Conservation (phyloP, 1,139 yeast genomes). For the Sugiyamaella sp. region DNA sequence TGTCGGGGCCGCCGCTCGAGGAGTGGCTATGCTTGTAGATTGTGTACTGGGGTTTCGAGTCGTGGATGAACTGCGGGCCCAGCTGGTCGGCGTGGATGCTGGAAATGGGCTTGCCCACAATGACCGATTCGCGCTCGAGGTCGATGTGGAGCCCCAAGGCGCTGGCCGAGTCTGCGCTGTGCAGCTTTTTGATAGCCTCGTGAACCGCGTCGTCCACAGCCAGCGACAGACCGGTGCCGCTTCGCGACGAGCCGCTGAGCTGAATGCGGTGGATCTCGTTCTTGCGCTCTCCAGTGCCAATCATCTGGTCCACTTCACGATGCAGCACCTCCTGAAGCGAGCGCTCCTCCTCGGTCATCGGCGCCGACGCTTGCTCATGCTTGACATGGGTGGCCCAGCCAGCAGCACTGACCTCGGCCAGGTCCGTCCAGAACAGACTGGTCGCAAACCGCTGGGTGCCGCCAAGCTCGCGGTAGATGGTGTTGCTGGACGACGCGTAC, state of each 20-base stretch:
- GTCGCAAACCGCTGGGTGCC: conserved; percentile 61
- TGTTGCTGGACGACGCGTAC: conserved; percentile 86
- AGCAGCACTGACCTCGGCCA: conserved; percentile 58
- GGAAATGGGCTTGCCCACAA: conserved; percentile 30
- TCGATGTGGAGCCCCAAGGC: conserved; percentile 41
- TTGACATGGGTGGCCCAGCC: conserved; percentile 51
- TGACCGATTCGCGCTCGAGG: conserved; percentile 43
- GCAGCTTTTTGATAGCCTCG: conserved; percentile 26
- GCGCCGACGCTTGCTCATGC: conserved; percentile 46
- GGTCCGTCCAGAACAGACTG: conserved; percentile 58
- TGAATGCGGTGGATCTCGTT: conserved; percentile 31
- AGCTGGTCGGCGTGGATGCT: conserved; percentile 30
- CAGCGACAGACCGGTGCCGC: conserved; percentile 29
- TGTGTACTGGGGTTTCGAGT: conserved; percentile 59
- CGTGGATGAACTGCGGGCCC: conserved; percentile 43
- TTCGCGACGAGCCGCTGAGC: conserved; percentile 24
- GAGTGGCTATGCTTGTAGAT: conserved; percentile 49
- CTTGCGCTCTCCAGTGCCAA: conserved; percentile 37
- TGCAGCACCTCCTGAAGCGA: conserved; percentile 47
- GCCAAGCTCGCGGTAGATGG: conserved; percentile 73
- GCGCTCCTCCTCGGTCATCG: conserved; percentile 66
- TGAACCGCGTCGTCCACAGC: conserved; percentile 32
- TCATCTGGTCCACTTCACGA: conserved; percentile 40
- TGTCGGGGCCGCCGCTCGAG: conserved; percentile 21
- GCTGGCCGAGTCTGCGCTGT: conserved; percentile 14